Evolutionary conservation across 345 rosid genomes (phyloP).

Genomic region (Turnera subulata): DNA sequence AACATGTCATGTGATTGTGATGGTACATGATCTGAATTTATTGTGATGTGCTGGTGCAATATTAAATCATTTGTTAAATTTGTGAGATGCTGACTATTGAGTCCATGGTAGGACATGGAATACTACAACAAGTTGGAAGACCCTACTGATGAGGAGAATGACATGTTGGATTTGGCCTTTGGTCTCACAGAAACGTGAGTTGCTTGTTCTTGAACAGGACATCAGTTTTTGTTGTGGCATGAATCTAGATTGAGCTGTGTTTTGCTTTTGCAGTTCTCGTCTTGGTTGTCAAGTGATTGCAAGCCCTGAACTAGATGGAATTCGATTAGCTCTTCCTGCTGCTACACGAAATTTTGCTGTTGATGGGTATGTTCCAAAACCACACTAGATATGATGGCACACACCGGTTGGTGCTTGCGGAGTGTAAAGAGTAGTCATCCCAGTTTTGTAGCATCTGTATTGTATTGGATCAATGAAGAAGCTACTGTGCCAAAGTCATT

Average conservation of each 20-base stretch:
- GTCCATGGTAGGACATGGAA: constrained; percentile 51
- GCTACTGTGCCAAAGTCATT: constrained; percentile 1
- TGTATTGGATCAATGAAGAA: constrained; percentile 7
- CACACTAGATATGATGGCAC: constrained; percentile 49
- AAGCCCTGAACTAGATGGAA: constrained; percentile 78
- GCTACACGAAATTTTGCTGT: constrained; percentile 90
- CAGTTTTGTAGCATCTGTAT: constrained; percentile 34
- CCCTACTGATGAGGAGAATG: constrained; percentile 96
- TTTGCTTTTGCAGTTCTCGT: constrained; percentile 57
- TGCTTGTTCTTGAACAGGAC: background rate
- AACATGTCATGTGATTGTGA: constrained; percentile 86
- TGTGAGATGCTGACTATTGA: constrained; percentile 10
- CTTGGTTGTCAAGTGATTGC: constrained; percentile 85
- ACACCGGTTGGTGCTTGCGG: constrained; percentile 1
- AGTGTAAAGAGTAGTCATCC: constrained; percentile 14
- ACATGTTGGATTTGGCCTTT: constrained; percentile 96
- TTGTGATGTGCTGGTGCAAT: background rate
- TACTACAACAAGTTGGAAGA: constrained; percentile 89
- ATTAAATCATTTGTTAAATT: background rate
- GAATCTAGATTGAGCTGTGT: constrained; percentile 1
- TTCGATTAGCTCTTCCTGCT: constrained; percentile 73
- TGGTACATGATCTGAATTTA: constrained; percentile 38
- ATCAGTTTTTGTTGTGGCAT: background rate
- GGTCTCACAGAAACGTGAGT: constrained; percentile 89
- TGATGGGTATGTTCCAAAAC: constrained; percentile 81